A percentile compares a stretch with the other conserved stretches of the same genome.
These are phyloP conservation scores for Cytidiella melzeri DNA, from an alignment of 768 basidiomycete species.

Conservation along the genomic window DNA sequence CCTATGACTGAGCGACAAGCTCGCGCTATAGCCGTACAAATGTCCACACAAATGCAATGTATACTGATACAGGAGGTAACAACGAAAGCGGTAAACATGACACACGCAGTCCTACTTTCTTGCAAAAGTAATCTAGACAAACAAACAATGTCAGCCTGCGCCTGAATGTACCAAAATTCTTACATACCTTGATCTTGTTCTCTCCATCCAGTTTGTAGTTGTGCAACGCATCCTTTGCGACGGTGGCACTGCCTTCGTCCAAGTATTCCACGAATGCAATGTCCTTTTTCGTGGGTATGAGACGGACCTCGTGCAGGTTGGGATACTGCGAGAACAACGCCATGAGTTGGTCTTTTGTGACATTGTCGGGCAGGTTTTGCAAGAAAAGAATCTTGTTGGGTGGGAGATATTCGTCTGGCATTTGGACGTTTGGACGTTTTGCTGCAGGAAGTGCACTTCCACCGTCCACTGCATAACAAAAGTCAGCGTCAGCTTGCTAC, in stretches of 20 bases:
- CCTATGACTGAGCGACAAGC: no score
- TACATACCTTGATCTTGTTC: conserved; percentile 90
- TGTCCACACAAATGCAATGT: no score
- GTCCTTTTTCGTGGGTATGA: conserved; percentile 94
- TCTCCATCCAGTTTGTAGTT: conserved; percentile 97
- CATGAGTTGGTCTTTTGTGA: conserved; percentile 88
- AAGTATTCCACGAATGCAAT: conserved; percentile 98
- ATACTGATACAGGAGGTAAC: background rate
- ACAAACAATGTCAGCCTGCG: background rate
- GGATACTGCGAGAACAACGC: conserved; percentile 90
- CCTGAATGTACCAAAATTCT: conserved; percentile 5
- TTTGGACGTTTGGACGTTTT: conserved; percentile 83
- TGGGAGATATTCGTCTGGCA: conserved; percentile 99
- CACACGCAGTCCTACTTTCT: conserved; percentile 18
- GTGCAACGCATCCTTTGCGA: conserved; percentile 94
- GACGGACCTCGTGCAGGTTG: conserved; percentile 94
- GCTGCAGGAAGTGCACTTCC: conserved; percentile 56
- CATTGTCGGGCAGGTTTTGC: conserved; percentile 91
- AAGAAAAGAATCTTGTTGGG: conserved; percentile 99
- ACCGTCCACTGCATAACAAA: conserved; percentile 52
- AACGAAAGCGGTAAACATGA: background rate
- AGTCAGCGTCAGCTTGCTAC: background rate
- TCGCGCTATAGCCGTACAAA: no score
- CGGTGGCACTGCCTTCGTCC: conserved; percentile 87
- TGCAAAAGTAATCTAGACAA: conserved; percentile 28